Evolutionary conservation across 768 basidiomycete genomes (phyloP).

Genomic region (Boletus sensibilis): DNA sequence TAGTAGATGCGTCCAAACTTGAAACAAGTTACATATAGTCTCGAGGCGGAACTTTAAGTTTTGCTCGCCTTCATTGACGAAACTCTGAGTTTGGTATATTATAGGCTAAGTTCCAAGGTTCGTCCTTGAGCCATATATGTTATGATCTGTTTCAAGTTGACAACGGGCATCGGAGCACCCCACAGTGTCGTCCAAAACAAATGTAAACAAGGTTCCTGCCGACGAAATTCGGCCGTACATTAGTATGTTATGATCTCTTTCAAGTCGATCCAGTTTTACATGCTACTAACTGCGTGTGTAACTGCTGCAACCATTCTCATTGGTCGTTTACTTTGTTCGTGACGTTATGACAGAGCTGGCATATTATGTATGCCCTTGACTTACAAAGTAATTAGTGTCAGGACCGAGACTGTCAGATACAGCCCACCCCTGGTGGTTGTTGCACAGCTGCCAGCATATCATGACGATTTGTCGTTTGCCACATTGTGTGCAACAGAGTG

Average conservation of each 20-base stretch:
- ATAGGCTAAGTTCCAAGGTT: too few species aligned
- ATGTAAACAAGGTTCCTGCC: too few species aligned
- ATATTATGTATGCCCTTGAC: too few species aligned
- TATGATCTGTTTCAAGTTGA: neutral
- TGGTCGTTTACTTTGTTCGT: too few species aligned
- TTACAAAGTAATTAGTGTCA: neutral
- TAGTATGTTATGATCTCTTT: neutral
- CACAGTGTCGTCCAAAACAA: too few species aligned
- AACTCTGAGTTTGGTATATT: too few species aligned
- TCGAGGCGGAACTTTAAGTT: neutral
- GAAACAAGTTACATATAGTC: neutral
- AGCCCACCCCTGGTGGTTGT: neutral
- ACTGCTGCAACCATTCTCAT: too few species aligned
- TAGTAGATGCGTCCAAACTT: too few species aligned
- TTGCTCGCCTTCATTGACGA: neutral
- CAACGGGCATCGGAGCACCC: too few species aligned
- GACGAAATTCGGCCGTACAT: too few species aligned
- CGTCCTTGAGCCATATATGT: neutral
- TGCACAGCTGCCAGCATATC: neutral
- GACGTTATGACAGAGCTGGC: too few species aligned
- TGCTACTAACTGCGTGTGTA: neutral
- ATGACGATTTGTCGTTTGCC: neutral
- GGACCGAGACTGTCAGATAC: neutral
- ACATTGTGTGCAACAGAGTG: too few species aligned
- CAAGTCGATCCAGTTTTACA: neutral